These are phyloP conservation scores for Talaromyces sp. DNA, from an alignment of 2,329 filamentous ascomycete genomes.

Conservation along the genomic window DNA sequence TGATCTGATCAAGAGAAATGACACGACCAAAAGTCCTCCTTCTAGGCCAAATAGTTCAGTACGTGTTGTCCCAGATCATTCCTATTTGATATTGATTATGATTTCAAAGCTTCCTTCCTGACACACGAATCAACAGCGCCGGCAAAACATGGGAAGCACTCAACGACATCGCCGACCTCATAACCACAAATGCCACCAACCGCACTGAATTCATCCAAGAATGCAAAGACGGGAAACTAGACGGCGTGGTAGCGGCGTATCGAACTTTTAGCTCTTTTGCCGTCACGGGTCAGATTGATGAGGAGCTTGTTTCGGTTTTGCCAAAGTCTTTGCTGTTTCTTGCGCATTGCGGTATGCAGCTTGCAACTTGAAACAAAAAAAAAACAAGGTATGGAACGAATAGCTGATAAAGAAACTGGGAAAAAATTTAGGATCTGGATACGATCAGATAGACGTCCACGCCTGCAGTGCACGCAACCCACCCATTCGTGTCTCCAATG, in stretches of 20 bases:
- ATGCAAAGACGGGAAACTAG: slow-evolving; percentile 59
- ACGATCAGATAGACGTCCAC: slow-evolving; percentile 72
- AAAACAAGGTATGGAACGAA: too few relatives aligned
- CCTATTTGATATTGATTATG: neutral
- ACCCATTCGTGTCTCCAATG: slow-evolving; percentile 68
- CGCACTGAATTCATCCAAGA: slow-evolving; percentile 66
- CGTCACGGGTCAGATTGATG: slow-evolving; percentile 66
- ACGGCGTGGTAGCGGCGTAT: slow-evolving; percentile 61
- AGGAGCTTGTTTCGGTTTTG: slow-evolving; percentile 57
- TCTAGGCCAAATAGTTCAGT: slow-evolving; percentile 61
- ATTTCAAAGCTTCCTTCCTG: neutral
- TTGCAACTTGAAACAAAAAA: too few relatives aligned
- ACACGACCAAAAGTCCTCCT: slow-evolving; percentile 56
- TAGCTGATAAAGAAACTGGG: neutral
- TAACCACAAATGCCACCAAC: slow-evolving; percentile 57
- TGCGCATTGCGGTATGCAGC: slow-evolving; percentile 36
- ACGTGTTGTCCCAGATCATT: slow-evolving; percentile 32
- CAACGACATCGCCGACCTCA: slow-evolving; percentile 57
- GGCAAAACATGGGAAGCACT: slow-evolving; percentile 61
- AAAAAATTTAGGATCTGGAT: slow-evolving; percentile 61
- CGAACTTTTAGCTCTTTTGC: slow-evolving; percentile 62
- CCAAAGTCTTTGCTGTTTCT: slow-evolving; percentile 37
- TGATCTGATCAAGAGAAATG: slow-evolving; percentile 18
- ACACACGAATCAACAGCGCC: slow-evolving; percentile 40
- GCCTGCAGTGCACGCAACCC: slow-evolving; percentile 61